A percentile compares a stretch with the other conserved stretches of the same genome.
Evolutionary conservation across 2,329 filamentous ascomycete species (phyloP).

Genomic region (Penicillium aurantiogriseum): DNA sequence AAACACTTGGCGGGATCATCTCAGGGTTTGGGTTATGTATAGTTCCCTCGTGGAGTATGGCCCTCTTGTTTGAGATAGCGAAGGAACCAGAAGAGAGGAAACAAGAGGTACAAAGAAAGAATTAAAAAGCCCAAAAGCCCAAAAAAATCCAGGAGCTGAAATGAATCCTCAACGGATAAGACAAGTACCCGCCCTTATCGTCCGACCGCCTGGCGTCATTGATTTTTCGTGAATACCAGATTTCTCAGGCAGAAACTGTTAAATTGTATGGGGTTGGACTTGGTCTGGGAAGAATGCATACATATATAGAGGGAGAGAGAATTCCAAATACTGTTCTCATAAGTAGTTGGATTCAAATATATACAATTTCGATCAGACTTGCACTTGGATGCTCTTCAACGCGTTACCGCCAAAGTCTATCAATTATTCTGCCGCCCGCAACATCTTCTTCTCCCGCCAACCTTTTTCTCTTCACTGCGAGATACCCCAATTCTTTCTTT

Average conservation of each 20-base stretch:
- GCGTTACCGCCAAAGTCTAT: conserved; percentile 12
- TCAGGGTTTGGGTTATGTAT: neutral
- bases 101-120: neutral
- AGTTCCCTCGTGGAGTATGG: neutral
- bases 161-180: conserved; percentile 16
- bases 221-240: conserved; percentile 1
- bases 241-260: neutral
- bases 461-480: neutral
- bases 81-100: neutral
- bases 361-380: neutral
- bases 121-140: conserved; percentile 3
- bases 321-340: neutral
- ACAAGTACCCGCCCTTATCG: conserved; percentile 23
- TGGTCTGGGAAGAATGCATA: neutral
- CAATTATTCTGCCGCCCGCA: conserved; percentile 26
- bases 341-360: neutral
- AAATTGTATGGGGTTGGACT: neutral
- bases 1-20: conserved; percentile 33
- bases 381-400: neutral
- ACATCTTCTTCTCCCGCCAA: conserved; percentile 7
- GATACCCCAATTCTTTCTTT: neutral
- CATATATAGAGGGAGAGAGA: neutral
- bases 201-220: conserved; percentile 26
- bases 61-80: neutral
- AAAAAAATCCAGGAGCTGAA: neutral